These are phyloP conservation scores for Eragrostis tef DNA, from an alignment of 202 grass and related monocot genomes.

Conservation along the genomic window DNA sequence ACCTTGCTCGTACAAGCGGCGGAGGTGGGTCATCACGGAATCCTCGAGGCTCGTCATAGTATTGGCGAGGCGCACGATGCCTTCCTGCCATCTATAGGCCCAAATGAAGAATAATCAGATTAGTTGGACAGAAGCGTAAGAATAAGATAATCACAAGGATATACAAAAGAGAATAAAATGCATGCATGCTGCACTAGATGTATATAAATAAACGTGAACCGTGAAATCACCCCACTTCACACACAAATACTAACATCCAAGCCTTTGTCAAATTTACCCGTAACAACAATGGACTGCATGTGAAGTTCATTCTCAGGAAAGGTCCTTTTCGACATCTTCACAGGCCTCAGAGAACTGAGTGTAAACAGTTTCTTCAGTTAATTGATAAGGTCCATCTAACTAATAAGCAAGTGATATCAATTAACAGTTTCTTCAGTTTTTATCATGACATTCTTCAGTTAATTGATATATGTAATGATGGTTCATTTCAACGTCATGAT, in stretches of 20 bases:
- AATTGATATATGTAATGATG: too few species aligned
- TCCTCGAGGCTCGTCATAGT: slow-evolving; percentile 51
- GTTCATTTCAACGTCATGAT: slow-evolving; percentile 25
- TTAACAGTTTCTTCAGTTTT: too few species aligned
- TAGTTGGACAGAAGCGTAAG: neutral
- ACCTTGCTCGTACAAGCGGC: slow-evolving; percentile 43
- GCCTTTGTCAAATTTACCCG: neutral
- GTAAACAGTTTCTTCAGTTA: slow-evolving; percentile 11
- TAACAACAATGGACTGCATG: neutral
- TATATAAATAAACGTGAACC: neutral
- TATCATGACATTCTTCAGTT: too few species aligned
- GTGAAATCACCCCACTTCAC: neutral
- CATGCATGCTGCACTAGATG: neutral
- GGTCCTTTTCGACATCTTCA: neutral
- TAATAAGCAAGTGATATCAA: neutral
- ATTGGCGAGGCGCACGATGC: slow-evolving; percentile 51
- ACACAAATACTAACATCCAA: neutral
- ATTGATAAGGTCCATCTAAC: neutral
- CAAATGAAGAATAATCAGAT: slow-evolving; percentile 48
- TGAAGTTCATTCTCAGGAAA: slow-evolving; percentile 30
- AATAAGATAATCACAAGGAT: neutral
- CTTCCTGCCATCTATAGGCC: slow-evolving; percentile 70
- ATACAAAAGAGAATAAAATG: slow-evolving; percentile 2
- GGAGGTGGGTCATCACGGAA: slow-evolving; percentile 57
- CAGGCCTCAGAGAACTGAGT: neutral